phyloP scores from a whole-genome alignment of 1,284 basidiomycete species.

The Salmacisia buchloeana region DNA sequence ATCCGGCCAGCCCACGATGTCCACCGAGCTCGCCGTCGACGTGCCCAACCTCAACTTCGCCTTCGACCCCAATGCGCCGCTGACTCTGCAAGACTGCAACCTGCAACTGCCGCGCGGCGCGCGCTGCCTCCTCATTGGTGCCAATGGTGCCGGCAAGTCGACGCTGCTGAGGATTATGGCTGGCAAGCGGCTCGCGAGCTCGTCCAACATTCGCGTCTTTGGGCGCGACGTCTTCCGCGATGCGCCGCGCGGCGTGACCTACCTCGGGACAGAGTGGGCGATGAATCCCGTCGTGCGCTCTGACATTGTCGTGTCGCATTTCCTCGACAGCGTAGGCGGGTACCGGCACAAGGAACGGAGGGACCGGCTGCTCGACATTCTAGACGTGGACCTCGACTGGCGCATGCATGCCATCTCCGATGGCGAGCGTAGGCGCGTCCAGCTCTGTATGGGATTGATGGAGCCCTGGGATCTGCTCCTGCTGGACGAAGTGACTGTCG shows the following conservation, averaged over 20 bases:
- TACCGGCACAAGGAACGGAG: constrained; percentile 86
- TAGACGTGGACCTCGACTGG: constrained; percentile 74
- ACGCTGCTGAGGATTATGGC: constrained; percentile 90
- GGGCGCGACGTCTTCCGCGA: constrained; percentile 47
- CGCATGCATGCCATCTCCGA: constrained; percentile 89
- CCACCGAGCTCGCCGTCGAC: constrained; percentile 28
- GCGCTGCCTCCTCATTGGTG: constrained; percentile 45
- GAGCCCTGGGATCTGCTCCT: constrained; percentile 85
- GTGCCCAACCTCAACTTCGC: constrained; percentile 41
- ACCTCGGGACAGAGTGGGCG: constrained; percentile 74
- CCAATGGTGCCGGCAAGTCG: constrained; percentile 78
- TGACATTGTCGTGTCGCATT: constrained; percentile 59
- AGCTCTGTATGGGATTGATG: constrained; percentile 97
- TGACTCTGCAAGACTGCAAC: constrained; percentile 31
- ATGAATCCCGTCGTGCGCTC: constrained; percentile 88
- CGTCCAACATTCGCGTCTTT: constrained; percentile 39
- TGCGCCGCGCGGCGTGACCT: constrained; percentile 56
- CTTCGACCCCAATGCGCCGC: constrained; percentile 27
- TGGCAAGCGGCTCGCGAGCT: constrained; percentile 61
- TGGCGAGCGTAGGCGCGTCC: constrained; percentile 86
- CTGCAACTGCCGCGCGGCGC: constrained; percentile 36
- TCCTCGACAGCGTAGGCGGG: constrained; percentile 76
- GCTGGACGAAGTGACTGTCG: constrained; percentile 95
- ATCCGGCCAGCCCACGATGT: background rate
- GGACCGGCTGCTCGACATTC: constrained; percentile 77